Evolutionary conservation across 805 yeast genomes (phyloP).

Genomic region (Starmerella sp.): DNA sequence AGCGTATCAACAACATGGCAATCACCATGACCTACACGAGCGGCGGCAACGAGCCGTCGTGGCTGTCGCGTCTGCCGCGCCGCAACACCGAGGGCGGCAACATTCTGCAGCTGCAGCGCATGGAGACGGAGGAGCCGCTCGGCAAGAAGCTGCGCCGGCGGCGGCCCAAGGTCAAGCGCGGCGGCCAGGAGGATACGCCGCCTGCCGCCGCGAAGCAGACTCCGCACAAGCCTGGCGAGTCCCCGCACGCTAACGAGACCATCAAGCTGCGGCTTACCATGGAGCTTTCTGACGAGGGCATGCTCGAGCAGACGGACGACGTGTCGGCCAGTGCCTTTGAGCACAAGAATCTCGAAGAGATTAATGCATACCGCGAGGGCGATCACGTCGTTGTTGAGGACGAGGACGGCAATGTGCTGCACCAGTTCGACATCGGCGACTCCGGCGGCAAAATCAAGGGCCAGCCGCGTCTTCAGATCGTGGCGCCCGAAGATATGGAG

Average conservation of each 20-base stretch:
- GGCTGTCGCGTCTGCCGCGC: slow-evolving; percentile 77
- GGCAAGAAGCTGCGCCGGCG: slow-evolving; percentile 2
- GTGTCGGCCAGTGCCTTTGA: slow-evolving; percentile 19
- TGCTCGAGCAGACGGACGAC: slow-evolving; percentile 17
- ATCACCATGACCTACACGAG: slow-evolving; percentile 73
- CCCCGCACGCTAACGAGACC: not conserved
- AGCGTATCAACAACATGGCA: slow-evolving; percentile 81
- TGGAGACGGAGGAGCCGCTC: slow-evolving; percentile 51
- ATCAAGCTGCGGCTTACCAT: slow-evolving; percentile 15
- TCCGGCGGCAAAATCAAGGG: slow-evolving; percentile 11
- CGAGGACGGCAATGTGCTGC: slow-evolving; percentile 68
- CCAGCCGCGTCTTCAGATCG: slow-evolving; percentile 16
- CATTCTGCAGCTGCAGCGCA: slow-evolving; percentile 68
- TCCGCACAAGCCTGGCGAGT: not conserved
- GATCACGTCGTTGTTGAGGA: slow-evolving; percentile 64
- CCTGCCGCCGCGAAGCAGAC: not conserved
- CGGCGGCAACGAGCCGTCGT: slow-evolving; percentile 50
- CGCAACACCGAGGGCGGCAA: slow-evolving; percentile 55
- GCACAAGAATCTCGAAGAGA: slow-evolving; percentile 22
- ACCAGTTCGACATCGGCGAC: slow-evolving; percentile 36
- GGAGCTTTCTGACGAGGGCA: slow-evolving; percentile 14
- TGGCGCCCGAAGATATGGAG: slow-evolving; percentile 12
- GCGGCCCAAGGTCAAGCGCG: not conserved
- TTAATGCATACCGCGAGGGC: slow-evolving; percentile 59
- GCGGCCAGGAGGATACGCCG: not conserved